Evolutionary conservation across 495 filamentous ascomycete genomes (phyloP), one percentile per base, ranked within the genome.

Genomic region (Bathelium albidoporum): DNA sequence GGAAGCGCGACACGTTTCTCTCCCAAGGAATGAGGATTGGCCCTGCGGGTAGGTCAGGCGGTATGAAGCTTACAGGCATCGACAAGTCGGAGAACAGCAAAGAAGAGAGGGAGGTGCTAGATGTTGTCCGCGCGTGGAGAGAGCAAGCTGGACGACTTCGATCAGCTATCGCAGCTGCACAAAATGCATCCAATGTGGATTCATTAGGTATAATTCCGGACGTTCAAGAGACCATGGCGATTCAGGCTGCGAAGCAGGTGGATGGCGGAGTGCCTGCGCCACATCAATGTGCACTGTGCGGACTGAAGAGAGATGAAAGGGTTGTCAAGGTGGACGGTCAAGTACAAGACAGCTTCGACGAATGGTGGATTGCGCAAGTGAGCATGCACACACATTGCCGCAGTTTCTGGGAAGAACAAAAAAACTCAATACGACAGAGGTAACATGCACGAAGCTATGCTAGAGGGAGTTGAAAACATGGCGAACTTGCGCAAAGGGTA

Each of bases 281-380:
- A 0, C 86, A 87, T 72, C 80, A 83, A n/a, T 98, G 94, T 75
- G 83, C 89, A 59, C 79, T 98, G 26, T 98, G 94, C 76, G 90
- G 90, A 1, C 75, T 97, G 66, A 91, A 86, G 75, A 77, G 92
- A 67, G 89, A 95, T 52, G 94, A 98, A 77, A 79, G 92, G 39
- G 76, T 97, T 22, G 72, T 78, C 1, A 85, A 82, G 66, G 78
- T 95, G 32, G 92, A 96, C 73, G 78, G 86, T 31, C 78, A 84
- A 61, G 87, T 95, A 22, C 83, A 90, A 66, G 94, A 96, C 76
- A 90, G 86, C 73, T 92, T 95, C 77, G 90, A 89, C 43, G 91
- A 97, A 74, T 97, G 90, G 90, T 98, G 94, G 94, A 80, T 87
- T 16, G 89, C 95, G 39, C 86, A 92, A 86, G 88, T 49, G 88